Evolutionary conservation across 2,329 filamentous ascomycete species (phyloP).

Genomic region (Botrytis paeoniae): DNA sequence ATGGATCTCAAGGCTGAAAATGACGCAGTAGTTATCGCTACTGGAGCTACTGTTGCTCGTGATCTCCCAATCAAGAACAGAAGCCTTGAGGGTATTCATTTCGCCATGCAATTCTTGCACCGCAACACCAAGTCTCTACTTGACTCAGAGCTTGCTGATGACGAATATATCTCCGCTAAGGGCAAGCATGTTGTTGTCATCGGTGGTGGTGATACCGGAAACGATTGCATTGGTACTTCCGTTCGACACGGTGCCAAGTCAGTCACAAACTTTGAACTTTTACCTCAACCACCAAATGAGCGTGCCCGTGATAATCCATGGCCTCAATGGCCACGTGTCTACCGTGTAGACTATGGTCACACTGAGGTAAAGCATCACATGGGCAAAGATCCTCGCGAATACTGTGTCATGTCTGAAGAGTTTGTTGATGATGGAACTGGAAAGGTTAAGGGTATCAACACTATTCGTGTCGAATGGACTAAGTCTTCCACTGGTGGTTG

Average conservation of each 20-base stretch:
- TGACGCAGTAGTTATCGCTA: constrained; percentile 86
- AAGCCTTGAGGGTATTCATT: constrained; percentile 86
- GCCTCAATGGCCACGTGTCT: constrained; percentile 97
- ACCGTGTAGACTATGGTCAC: constrained; percentile 98
- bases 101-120: constrained; percentile 96
- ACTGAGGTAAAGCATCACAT: constrained; percentile 94
- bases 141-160: constrained; percentile 82
- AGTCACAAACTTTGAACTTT: constrained; percentile 92
- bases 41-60: constrained; percentile 88
- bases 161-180: constrained; percentile 88
- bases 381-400: constrained; percentile 93
- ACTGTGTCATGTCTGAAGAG: constrained; percentile 97
- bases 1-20: constrained; percentile 69
- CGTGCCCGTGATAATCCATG: constrained; percentile 93
- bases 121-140: constrained; percentile 97
- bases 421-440: constrained; percentile 87
- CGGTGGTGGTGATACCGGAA: constrained; percentile 95
- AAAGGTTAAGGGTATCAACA: constrained; percentile 93
- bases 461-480: constrained; percentile 92
- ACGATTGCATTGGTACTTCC: constrained; percentile 96
- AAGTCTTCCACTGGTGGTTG: constrained; percentile 84
- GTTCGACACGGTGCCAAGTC: constrained; percentile 94
- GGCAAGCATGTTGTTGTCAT: constrained; percentile 96
- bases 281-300: constrained; percentile 87
- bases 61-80: constrained; percentile 89